phyloP scores from a whole-genome alignment of 2,329 filamentous ascomycete species.

The Penicillium rolfsii region DNA sequence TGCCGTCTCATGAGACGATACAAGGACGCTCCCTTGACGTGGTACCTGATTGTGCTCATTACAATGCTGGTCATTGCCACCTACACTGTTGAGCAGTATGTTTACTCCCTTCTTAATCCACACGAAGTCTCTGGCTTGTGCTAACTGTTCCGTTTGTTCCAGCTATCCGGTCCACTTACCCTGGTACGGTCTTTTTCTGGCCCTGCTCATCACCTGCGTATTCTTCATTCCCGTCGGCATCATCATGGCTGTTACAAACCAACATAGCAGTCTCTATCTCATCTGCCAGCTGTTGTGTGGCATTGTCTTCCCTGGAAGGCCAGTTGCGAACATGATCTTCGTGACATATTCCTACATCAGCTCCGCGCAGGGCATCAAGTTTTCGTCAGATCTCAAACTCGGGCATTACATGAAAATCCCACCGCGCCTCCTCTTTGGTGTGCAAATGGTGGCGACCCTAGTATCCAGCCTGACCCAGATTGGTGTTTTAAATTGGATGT shows the following conservation, averaged over 20 bases:
- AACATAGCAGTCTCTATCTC: constrained; percentile 82
- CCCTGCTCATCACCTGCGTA: constrained; percentile 74
- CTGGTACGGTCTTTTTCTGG: constrained; percentile 82
- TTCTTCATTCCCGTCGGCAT: constrained; percentile 91
- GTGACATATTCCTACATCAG: constrained; percentile 91
- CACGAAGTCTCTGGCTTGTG: background rate
- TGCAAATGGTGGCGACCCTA: constrained; percentile 62
- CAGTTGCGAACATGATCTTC: constrained; percentile 91
- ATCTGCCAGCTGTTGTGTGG: constrained; percentile 86
- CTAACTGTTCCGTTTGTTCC: constrained; percentile 20
- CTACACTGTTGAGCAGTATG: constrained; percentile 82
- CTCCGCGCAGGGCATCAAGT: constrained; percentile 86
- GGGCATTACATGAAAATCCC: constrained; percentile 66
- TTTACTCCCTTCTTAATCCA: constrained; percentile 24
- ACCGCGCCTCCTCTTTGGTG: constrained; percentile 61
- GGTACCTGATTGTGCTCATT: constrained; percentile 77
- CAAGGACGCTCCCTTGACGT: constrained; percentile 76
- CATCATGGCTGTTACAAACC: constrained; percentile 90
- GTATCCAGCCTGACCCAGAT: constrained; percentile 82
- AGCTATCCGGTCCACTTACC: constrained; percentile 78
- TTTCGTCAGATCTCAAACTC: constrained; percentile 82
- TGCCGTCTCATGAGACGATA: constrained; percentile 82
- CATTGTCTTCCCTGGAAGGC: constrained; percentile 77
- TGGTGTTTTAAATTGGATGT: constrained; percentile 87
- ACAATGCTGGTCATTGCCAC: constrained; percentile 78